Evolutionary conservation across 495 filamentous ascomycete genomes (phyloP).

Genomic region (Tuber melanosporum): DNA sequence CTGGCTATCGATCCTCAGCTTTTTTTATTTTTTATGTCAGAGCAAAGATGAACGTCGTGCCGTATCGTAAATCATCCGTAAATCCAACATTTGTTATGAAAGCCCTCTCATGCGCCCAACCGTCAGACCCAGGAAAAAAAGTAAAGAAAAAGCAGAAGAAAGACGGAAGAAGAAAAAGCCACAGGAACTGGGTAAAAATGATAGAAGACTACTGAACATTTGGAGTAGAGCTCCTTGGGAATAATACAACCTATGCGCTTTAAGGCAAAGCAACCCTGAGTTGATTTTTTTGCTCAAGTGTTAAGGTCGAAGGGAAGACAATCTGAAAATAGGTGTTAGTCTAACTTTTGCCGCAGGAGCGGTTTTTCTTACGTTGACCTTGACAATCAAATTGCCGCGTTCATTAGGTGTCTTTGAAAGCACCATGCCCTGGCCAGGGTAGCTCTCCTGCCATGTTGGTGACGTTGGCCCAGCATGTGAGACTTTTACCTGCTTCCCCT

Average conservation of each 20-base stretch:
- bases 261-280: constrained; percentile 65
- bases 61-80: constrained; percentile 9
- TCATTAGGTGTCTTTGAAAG: constrained; percentile 77
- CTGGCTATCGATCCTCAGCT: not conserved
- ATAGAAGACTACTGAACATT: constrained; percentile 7
- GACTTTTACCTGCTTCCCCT: constrained; percentile 73
- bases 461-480: constrained; percentile 74
- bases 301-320: constrained; percentile 68
- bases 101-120: constrained; percentile 33
- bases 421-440: constrained; percentile 82
- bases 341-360: not conserved
- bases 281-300: constrained; percentile 64
- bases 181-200: constrained; percentile 5
- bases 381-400: constrained; percentile 82
- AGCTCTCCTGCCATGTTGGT: constrained; percentile 72
- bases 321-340: constrained; percentile 19
- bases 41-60: not conserved
- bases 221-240: not conserved
- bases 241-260: constrained; percentile 10
- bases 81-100: constrained; percentile 10
- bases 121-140: constrained; percentile 18
- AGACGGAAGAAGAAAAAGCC: not conserved
- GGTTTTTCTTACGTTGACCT: constrained; percentile 64
- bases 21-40: not conserved
- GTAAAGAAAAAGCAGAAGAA: not conserved